Evolutionary conservation across 2,329 filamentous ascomycete species (phyloP).

Genomic region (Calonectria hongkongensis): DNA sequence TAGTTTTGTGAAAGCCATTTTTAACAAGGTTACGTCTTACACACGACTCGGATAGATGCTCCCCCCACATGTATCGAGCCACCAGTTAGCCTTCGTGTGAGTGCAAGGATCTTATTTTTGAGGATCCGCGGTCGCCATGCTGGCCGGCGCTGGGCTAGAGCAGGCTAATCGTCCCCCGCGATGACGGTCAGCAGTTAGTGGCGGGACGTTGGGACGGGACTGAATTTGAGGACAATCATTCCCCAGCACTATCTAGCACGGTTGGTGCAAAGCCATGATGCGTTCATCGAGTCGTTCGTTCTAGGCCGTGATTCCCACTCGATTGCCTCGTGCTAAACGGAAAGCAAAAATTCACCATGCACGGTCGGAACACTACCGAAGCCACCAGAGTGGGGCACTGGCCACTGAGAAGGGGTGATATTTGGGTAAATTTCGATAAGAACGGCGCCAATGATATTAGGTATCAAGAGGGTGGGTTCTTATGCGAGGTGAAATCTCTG

Average conservation of each 20-base stretch:
- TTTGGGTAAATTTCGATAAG: constrained; percentile 20
- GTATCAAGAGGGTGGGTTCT: constrained; percentile 21
- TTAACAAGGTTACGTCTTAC: constrained; percentile 18
- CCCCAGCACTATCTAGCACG: background rate
- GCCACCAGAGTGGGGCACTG: constrained; percentile 15
- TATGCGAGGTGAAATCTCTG: constrained; percentile 39
- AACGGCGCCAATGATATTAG: constrained; percentile 13
- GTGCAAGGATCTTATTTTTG: constrained; percentile 12
- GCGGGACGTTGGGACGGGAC: constrained; percentile 3
- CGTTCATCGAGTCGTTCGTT: constrained; percentile 1
- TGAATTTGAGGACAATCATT: constrained; percentile 8
- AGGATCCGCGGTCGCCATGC: constrained; percentile 16
- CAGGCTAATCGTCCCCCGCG: constrained; percentile 8
- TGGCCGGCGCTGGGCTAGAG: constrained; percentile 10
- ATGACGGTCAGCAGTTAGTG: constrained; percentile 7
- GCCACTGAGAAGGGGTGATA: background rate
- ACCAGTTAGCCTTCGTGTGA: constrained; percentile 13
- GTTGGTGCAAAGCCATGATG: background rate
- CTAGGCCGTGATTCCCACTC: constrained; percentile 7
- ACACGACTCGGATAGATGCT: background rate
- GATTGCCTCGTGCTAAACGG: background rate
- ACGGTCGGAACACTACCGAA: constrained; percentile 20
- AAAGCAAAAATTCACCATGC: background rate
- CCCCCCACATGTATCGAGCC: constrained; percentile 17
- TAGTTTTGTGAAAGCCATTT: constrained; percentile 15